Conservation (phyloP, 441 rosid species). For the Eutrema salsugineum region DNA sequence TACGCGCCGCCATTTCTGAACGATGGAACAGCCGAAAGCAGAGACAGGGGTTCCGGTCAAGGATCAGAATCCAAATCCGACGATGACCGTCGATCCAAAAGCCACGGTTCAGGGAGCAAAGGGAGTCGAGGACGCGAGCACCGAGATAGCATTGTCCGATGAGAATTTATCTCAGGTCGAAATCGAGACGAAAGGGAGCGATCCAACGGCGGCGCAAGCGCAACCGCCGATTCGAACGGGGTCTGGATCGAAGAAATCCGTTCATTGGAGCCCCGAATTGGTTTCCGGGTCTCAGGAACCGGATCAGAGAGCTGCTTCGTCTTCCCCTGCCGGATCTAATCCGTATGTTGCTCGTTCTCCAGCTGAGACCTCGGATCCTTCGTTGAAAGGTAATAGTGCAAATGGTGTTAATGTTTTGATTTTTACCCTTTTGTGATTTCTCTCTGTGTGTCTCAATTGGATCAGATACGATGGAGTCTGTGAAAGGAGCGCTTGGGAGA, state of each 20-base stretch:
- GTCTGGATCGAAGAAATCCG: constrained; percentile 60
- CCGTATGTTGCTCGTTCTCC: constrained; percentile 51
- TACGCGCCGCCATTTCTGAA: constrained; percentile 7
- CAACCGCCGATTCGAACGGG: constrained; percentile 27
- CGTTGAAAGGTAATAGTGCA: constrained; percentile 41
- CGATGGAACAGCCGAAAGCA: constrained; percentile 45
- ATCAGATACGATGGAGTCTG: constrained; percentile 45
- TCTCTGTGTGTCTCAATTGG: neutral
- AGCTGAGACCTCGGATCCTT: constrained; percentile 28
- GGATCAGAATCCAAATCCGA: constrained; percentile 27
- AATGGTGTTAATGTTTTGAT: neutral
- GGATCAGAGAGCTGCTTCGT: constrained; percentile 23
- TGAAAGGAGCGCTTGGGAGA: constrained; percentile 64
- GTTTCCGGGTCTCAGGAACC: constrained; percentile 53
- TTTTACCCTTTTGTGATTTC: neutral
- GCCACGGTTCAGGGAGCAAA: constrained; percentile 29
- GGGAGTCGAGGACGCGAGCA: constrained; percentile 38
- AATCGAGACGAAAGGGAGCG: constrained; percentile 23
- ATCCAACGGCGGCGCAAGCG: constrained; percentile 3
- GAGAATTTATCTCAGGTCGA: constrained; percentile 6
- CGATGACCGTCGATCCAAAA: constrained; percentile 15
- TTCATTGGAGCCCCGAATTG: constrained; percentile 81
- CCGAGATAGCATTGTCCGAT: constrained; percentile 32
- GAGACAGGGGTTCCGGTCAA: constrained; percentile 29
- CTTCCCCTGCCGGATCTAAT: constrained; percentile 42